A percentile compares a stretch with the other conserved stretches of the same genome.
These are phyloP conservation scores for Fragaria iinumae DNA, from an alignment of 306 rosid species.

Conservation along the genomic window DNA sequence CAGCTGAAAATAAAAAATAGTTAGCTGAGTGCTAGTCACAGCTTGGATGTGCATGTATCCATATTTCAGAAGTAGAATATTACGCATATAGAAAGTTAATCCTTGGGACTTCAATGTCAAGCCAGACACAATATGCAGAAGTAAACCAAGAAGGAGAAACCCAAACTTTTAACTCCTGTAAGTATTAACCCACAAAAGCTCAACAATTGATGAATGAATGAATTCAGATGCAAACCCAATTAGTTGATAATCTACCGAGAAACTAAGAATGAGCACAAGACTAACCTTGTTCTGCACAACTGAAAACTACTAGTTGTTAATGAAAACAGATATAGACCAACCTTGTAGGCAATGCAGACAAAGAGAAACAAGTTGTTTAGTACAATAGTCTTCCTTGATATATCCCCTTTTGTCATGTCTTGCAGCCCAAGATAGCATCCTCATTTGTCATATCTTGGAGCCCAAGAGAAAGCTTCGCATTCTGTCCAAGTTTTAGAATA, in stretches of 20 bases:
- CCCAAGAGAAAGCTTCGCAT: no score
- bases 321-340: not conserved
- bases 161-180: not conserved
- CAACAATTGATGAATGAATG: not conserved
- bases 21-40: not conserved
- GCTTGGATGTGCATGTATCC: not conserved
- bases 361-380: not conserved
- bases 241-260: not conserved
- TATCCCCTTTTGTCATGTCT: not conserved
- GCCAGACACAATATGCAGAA: not conserved
- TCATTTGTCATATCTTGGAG: not conserved
- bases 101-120: no score
- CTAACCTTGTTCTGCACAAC: not conserved
- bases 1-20: not conserved
- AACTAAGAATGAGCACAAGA: not conserved
- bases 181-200: not conserved
- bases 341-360: not conserved
- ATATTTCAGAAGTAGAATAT: not conserved
- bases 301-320: not conserved
- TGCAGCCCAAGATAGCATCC: no score
- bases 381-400: not conserved
- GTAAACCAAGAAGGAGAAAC: not conserved
- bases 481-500: not conserved
- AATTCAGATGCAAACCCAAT: not conserved
- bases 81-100: not conserved